phyloP scores from a whole-genome alignment of 177 flowering plant species.

The Vitis hybrid region DNA sequence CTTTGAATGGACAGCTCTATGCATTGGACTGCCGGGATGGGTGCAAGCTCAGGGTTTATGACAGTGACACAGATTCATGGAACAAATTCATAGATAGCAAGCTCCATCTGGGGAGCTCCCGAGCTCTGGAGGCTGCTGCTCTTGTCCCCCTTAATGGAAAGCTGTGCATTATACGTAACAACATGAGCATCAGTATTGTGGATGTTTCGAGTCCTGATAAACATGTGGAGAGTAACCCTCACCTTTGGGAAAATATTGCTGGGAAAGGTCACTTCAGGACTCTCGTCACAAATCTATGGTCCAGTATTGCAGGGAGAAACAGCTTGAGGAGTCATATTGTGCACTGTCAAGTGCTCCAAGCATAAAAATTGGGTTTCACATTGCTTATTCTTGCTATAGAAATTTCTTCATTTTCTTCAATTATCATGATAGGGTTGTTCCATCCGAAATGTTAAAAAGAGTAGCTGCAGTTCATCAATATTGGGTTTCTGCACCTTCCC shows the following conservation, averaged over 20 bases:
- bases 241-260: slow-evolving; percentile 89
- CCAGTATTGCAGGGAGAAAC: slow-evolving; percentile 80
- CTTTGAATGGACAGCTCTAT: slow-evolving; percentile 75
- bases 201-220: slow-evolving; percentile 73
- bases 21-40: slow-evolving; percentile 91
- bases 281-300: slow-evolving; percentile 76
- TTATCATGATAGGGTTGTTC: slow-evolving; percentile 2
- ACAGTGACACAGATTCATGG: slow-evolving; percentile 79
- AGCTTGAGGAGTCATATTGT: slow-evolving; percentile 86
- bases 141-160: slow-evolving; percentile 87
- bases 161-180: slow-evolving; percentile 92
- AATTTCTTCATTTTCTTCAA: slow-evolving; percentile 5
- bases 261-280: slow-evolving; percentile 75
- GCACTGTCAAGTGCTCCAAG: slow-evolving; percentile 97
- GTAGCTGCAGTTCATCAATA: slow-evolving; percentile 10
- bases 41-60: slow-evolving; percentile 86
- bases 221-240: slow-evolving; percentile 60
- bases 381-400: slow-evolving; percentile 10
- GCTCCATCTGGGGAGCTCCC: slow-evolving; percentile 80
- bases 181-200: slow-evolving; percentile 93
- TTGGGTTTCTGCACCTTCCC: slow-evolving; percentile 6
- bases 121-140: slow-evolving; percentile 91
- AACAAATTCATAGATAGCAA: slow-evolving; percentile 82
- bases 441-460: slow-evolving; percentile 2
- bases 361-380: slow-evolving; percentile 28